phyloP scores from a whole-genome alignment of 1,139 yeast genomes.

The Geotrichum carabidarum region DNA sequence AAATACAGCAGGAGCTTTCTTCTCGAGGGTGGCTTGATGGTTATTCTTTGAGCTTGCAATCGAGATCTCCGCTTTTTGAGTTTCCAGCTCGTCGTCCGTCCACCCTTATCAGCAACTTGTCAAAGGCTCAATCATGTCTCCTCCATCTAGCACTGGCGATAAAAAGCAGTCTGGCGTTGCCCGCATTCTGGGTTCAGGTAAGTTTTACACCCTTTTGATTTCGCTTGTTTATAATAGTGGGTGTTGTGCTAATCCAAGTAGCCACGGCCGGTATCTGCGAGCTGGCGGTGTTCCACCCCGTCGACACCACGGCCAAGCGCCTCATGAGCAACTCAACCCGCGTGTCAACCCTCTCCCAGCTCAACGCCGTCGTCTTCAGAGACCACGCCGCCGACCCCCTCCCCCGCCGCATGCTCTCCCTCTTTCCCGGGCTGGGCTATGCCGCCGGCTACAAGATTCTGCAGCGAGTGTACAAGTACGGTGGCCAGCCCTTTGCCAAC shows the following conservation, averaged over 20 bases:
- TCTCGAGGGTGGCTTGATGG: not conserved
- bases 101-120: not conserved
- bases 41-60: not conserved
- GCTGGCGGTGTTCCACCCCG: slow-evolving; percentile 96
- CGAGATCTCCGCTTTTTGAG: not conserved
- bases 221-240: not conserved
- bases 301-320: slow-evolving; percentile 92
- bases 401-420: slow-evolving; percentile 65
- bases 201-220: not conserved
- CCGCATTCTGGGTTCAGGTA: slow-evolving; percentile 76
- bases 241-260: not conserved
- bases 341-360: slow-evolving; percentile 50
- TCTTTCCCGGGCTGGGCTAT: slow-evolving; percentile 96
- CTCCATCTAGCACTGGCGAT: slow-evolving; percentile 45
- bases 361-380: slow-evolving; percentile 81
- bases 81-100: not conserved
- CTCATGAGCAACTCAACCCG: slow-evolving; percentile 90
- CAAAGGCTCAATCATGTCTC: slow-evolving; percentile 41
- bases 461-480: slow-evolving; percentile 97
- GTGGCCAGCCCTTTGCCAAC: slow-evolving; percentile 98
- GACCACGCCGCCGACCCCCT: slow-evolving; percentile 71
- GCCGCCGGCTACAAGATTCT: slow-evolving; percentile 95
- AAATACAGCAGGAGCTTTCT: too few relatives aligned
- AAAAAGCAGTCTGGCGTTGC: slow-evolving; percentile 86
- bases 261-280: slow-evolving; percentile 97